Evolutionary conservation across 2,329 filamentous ascomycete species (phyloP).

Genomic region (Xylaria sp.): DNA sequence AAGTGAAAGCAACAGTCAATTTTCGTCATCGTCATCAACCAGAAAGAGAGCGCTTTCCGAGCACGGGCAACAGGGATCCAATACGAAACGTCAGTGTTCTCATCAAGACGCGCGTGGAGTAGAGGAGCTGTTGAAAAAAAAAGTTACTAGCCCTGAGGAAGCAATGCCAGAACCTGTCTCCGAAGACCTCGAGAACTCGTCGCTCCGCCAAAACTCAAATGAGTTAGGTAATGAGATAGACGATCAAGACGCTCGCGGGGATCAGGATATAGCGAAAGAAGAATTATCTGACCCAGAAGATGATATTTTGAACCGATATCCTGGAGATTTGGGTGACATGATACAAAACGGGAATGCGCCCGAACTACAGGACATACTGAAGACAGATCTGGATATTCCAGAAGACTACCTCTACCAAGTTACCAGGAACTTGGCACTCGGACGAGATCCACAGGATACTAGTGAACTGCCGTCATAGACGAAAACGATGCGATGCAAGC

Average conservation of each 20-base stretch:
- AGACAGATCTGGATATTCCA: too few species aligned
- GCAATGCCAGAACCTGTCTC: neutral
- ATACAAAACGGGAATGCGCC: too few species aligned
- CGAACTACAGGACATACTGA: too few species aligned
- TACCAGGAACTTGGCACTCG: too few species aligned
- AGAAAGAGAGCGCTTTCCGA: neutral
- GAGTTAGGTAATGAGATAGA: neutral
- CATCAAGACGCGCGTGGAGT: neutral
- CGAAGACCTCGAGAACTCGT: neutral
- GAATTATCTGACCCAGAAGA: too few species aligned
- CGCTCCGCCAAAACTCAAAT: neutral
- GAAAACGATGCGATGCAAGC: too few species aligned
- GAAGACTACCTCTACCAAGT: too few species aligned
- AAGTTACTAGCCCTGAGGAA: neutral
- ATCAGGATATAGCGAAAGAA: neutral
- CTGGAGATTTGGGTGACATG: too few species aligned
- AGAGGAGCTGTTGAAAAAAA: neutral
- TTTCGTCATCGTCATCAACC: neutral
- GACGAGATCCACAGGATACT: too few species aligned
- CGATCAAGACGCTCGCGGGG: neutral
- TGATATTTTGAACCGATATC: too few species aligned
- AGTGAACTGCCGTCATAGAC: too few species aligned
- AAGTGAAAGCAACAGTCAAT: neutral
- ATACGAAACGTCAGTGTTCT: conserved; percentile 2
- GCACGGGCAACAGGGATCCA: neutral